These are phyloP conservation scores for Xerocomus potaroensis DNA, from an alignment of 768 basidiomycete species.

Conservation along the genomic window DNA sequence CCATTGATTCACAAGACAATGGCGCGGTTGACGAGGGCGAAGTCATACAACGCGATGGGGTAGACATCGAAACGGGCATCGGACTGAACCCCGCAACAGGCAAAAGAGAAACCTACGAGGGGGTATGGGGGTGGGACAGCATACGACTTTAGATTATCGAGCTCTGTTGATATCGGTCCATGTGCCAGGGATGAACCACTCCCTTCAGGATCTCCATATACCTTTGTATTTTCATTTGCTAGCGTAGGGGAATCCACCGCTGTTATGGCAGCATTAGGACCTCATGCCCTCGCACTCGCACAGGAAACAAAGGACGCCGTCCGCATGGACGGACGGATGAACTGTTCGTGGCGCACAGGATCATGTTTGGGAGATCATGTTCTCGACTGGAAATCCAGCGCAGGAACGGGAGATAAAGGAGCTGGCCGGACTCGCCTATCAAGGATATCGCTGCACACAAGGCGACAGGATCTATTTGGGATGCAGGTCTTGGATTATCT, in stretches of 20 bases:
- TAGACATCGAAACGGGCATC: constrained; percentile 23
- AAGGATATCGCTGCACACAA: background rate
- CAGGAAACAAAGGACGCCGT: constrained; percentile 13
- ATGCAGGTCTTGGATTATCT: constrained; percentile 16
- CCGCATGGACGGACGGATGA: constrained; percentile 9
- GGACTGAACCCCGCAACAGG: constrained; percentile 23
- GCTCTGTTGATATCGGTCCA: background rate
- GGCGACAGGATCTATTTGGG: constrained; percentile 7
- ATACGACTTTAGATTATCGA: background rate
- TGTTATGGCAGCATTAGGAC: constrained; percentile 23
- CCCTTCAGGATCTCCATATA: constrained; percentile 9
- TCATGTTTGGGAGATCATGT: constrained; percentile 6
- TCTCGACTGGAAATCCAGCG: constrained; percentile 11
- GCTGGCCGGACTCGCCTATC: constrained; percentile 8
- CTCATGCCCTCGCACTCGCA: constrained; percentile 22
- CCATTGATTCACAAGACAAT: constrained; percentile 19
- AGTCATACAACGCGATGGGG: constrained; percentile 15
- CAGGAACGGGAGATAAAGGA: constrained; percentile 15
- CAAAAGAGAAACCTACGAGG: constrained; percentile 14
- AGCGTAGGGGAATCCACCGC: constrained; percentile 12
- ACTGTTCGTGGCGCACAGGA: background rate
- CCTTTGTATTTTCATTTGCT: constrained; percentile 20
- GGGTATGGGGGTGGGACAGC: constrained; percentile 24
- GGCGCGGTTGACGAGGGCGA: constrained; percentile 17
- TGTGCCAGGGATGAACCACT: constrained; percentile 19